Percentiles rank a stretch among this genome's conserved stretches.
Conservation (phyloP, 148 eudicot species). For the Vaccinium corymbosum region DNA sequence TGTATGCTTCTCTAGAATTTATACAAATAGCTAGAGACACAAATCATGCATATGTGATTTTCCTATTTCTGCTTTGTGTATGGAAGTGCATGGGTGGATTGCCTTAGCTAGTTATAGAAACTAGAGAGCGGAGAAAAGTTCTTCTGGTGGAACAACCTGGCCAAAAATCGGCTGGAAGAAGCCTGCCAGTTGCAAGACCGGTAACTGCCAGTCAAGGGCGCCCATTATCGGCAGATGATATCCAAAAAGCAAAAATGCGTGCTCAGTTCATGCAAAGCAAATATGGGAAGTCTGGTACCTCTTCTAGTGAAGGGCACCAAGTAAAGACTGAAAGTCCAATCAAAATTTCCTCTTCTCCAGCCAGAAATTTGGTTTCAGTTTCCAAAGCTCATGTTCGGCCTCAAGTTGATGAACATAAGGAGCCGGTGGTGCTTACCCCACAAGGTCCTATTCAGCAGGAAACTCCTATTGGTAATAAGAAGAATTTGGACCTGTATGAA, state of each 20-base stretch:
- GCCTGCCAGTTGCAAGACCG: constrained; percentile 46
- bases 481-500: constrained; percentile 34
- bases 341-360: constrained; percentile 36
- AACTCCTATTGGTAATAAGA: constrained; percentile 34
- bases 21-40: background rate
- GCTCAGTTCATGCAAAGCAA: constrained; percentile 79
- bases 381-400: constrained; percentile 48
- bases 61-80: background rate
- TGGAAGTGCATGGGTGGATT: constrained; percentile 20
- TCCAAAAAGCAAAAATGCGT: constrained; percentile 91
- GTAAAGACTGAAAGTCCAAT: constrained; percentile 42
- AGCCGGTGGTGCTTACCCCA: constrained; percentile 36
- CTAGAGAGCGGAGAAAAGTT: constrained; percentile 85
- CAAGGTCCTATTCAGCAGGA: constrained; percentile 35
- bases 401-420: constrained; percentile 60
- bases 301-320: constrained; percentile 31
- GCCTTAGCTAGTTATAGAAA: constrained; percentile 65
- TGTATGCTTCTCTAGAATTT: background rate
- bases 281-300: constrained; percentile 31
- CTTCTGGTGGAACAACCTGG: constrained; percentile 90
- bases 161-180: constrained; percentile 60
- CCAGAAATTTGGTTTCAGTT: constrained; percentile 40
- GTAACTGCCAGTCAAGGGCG: constrained; percentile 57
- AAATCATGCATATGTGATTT: background rate
- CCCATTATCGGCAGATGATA: constrained; percentile 95